Evolutionary conservation across 331 rosid genomes (phyloP).

Genomic region (Rosa hybrid): DNA sequence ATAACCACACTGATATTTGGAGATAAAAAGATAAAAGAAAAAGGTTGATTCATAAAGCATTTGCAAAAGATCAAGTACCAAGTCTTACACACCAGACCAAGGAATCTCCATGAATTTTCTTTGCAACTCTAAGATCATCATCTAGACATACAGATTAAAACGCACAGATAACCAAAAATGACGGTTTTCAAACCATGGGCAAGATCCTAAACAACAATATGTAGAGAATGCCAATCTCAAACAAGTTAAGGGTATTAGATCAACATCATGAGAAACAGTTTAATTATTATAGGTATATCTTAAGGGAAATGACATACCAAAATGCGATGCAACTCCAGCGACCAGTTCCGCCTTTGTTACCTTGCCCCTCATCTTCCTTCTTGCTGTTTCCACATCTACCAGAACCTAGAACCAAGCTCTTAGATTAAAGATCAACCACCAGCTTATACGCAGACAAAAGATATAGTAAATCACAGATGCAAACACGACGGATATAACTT

Average conservation of each 20-base stretch:
- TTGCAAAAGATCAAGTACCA: neutral
- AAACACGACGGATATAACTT: too few relatives aligned
- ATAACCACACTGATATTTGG: neutral
- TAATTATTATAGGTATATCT: neutral
- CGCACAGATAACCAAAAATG: neutral
- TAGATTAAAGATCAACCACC: too few relatives aligned
- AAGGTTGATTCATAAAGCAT: neutral
- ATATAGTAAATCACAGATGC: too few relatives aligned
- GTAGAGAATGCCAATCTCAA: neutral
- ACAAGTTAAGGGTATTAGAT: neutral
- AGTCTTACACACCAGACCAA: neutral
- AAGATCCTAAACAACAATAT: neutral
- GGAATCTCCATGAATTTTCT: slow-evolving; percentile 25
- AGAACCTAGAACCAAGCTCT: too few relatives aligned
- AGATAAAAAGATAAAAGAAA: neutral
- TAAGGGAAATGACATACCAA: neutral
- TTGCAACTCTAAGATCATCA: slow-evolving; percentile 30
- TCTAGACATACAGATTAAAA: slow-evolving; percentile 18
- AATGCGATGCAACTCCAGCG: neutral
- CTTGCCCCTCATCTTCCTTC: too few relatives aligned
- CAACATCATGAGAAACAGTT: slow-evolving; percentile 3
- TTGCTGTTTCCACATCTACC: too few relatives aligned
- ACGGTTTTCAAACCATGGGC: neutral
- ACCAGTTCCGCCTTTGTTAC: too few relatives aligned
- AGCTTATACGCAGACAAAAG: too few relatives aligned